Percentiles rank a stretch among this genome's conserved stretches.
Evolutionary conservation across 1,284 basidiomycete species (phyloP).

Genomic region (Anthracocystis walkeri): DNA sequence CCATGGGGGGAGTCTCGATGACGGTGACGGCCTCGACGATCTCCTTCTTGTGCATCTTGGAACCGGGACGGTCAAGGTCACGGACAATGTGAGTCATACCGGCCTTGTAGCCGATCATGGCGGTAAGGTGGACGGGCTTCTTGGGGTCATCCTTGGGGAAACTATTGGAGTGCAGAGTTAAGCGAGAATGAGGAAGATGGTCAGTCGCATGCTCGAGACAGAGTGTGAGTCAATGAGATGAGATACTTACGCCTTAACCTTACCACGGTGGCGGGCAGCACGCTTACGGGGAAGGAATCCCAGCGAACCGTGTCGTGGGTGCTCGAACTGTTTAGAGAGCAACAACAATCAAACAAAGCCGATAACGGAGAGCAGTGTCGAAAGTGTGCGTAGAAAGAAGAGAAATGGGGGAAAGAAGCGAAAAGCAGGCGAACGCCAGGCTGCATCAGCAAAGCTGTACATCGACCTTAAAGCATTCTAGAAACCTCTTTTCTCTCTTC

Average conservation of each 20-base stretch:
- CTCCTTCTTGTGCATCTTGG: slow-evolving; percentile 76
- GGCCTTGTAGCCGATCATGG: slow-evolving; percentile 99
- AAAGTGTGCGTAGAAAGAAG: slow-evolving; percentile 8
- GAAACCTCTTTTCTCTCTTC: slow-evolving; percentile 35
- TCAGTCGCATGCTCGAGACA: slow-evolving; percentile 5
- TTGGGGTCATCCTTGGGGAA: slow-evolving; percentile 91
- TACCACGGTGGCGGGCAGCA: slow-evolving; percentile 69
- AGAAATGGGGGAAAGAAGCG: slow-evolving; percentile 40
- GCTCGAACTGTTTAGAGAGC: slow-evolving; percentile 63
- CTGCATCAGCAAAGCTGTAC: slow-evolving; percentile 61
- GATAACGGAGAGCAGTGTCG: slow-evolving; percentile 13
- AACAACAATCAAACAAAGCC: slow-evolving; percentile 15
- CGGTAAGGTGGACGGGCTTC: slow-evolving; percentile 99
- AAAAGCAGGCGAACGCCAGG: slow-evolving; percentile 55
- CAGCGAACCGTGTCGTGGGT: slow-evolving; percentile 69
- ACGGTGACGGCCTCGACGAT: slow-evolving; percentile 97
- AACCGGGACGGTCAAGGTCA: slow-evolving; percentile 98
- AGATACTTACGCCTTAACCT: slow-evolving; percentile 64
- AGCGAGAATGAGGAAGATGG: not conserved
- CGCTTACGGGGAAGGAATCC: slow-evolving; percentile 70
- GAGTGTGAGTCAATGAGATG: not conserved
- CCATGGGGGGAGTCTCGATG: slow-evolving; percentile 96
- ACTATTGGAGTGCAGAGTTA: slow-evolving; percentile 8
- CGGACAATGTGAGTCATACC: slow-evolving; percentile 99
- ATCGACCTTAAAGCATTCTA: slow-evolving; percentile 57